These are phyloP conservation scores for Pouteria campechiana DNA, from an alignment of 179 eudicot genomes.

Conservation along the genomic window DNA sequence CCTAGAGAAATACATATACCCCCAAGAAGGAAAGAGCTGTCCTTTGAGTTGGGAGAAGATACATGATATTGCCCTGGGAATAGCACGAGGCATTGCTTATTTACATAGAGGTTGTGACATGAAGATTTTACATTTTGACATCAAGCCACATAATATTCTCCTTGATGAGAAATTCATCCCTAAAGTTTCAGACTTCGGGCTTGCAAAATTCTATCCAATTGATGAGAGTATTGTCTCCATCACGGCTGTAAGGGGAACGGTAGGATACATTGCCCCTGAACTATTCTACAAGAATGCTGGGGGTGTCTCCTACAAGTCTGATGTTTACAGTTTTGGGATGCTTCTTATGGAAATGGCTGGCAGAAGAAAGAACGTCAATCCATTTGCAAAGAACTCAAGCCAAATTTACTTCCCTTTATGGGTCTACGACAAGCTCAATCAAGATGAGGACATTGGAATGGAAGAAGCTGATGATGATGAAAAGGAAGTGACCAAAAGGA, in stretches of 20 bases:
- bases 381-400: background rate
- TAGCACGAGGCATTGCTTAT: slow-evolving; percentile 8
- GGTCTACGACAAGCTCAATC: background rate
- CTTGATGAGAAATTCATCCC: slow-evolving; percentile 9
- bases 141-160: slow-evolving; percentile 15
- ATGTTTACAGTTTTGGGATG: slow-evolving; percentile 14
- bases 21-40: background rate
- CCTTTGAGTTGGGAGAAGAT: slow-evolving; percentile 2
- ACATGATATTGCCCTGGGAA: slow-evolving; percentile 4
- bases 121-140: slow-evolving; percentile 12
- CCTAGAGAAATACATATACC: slow-evolving; percentile 4
- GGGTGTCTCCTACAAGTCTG: slow-evolving; percentile 6
- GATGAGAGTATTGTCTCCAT: slow-evolving; percentile 8
- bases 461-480: background rate
- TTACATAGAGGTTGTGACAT: slow-evolving; percentile 11
- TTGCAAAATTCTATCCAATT: slow-evolving; percentile 8
- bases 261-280: slow-evolving; percentile 11
- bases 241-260: slow-evolving; percentile 12
- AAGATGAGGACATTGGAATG: background rate
- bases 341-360: slow-evolving; percentile 4
- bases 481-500: background rate
- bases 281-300: slow-evolving; percentile 7
- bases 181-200: slow-evolving; percentile 12
- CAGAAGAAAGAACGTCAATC: background rate
- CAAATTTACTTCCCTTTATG: slow-evolving; percentile 4